Evolutionary conservation across 768 basidiomycete species (phyloP).

Genomic region (Lactarius deliciosus): DNA sequence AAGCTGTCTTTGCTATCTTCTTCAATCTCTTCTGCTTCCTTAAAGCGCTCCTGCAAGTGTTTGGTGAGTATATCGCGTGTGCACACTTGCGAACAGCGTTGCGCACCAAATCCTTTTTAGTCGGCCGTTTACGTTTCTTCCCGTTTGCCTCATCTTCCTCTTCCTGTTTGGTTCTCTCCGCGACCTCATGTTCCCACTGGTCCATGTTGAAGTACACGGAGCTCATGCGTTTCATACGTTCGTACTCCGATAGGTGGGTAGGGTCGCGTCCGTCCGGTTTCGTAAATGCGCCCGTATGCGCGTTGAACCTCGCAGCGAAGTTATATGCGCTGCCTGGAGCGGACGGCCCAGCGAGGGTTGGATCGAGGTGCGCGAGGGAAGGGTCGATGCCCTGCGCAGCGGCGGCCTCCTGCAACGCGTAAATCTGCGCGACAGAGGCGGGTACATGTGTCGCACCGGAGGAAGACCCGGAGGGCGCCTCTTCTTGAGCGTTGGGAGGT

Average conservation of each 20-base stretch:
- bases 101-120: constrained; percentile 81
- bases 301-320: constrained; percentile 73
- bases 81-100: constrained; percentile 1
- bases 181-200: constrained; percentile 75
- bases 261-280: constrained; percentile 68
- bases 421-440: constrained; percentile 38
- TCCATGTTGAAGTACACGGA: constrained; percentile 83
- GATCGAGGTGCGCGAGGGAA: constrained; percentile 76
- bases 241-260: constrained; percentile 74
- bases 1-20: constrained; percentile 87
- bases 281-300: constrained; percentile 76
- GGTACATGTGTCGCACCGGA: constrained; percentile 32
- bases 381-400: constrained; percentile 82
- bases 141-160: constrained; percentile 51
- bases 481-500: constrained; percentile 24
- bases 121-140: constrained; percentile 75
- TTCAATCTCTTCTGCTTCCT: constrained; percentile 80
- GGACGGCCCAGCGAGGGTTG: constrained; percentile 49
- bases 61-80: constrained; percentile 23
- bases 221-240: constrained; percentile 83
- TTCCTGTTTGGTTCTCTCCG: constrained; percentile 43
- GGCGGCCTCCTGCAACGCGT: constrained; percentile 66
- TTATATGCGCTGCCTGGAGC: constrained; percentile 42
- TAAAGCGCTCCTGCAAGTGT: constrained; percentile 69
- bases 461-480: constrained; percentile 32